Percentiles rank a stretch among this genome's conserved stretches.
Evolutionary conservation across 2,329 filamentous ascomycete genomes (phyloP).

Genomic region (Dichotomopilus funicola): DNA sequence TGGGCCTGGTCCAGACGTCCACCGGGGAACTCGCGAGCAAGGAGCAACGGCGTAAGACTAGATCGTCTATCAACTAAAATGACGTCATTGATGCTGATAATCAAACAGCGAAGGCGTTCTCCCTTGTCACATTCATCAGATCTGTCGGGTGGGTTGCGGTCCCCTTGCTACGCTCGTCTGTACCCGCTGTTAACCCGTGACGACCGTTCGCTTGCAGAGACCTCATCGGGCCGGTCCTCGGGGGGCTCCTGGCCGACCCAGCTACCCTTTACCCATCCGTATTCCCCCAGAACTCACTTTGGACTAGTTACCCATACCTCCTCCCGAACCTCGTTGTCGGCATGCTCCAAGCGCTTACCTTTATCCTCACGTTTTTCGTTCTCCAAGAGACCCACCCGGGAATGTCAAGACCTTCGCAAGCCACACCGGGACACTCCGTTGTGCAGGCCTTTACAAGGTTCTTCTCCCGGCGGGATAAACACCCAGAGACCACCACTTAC

Average conservation of each 20-base stretch:
- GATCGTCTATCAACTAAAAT: no score
- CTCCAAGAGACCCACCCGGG: slow-evolving; percentile 6
- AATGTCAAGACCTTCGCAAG: neutral
- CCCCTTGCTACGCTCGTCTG: neutral
- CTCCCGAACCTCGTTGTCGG: slow-evolving; percentile 9
- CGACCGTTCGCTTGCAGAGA: neutral
- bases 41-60: slow-evolving; percentile 10
- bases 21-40: slow-evolving; percentile 10
- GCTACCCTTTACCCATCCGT: slow-evolving; percentile 2
- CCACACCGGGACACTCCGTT: neutral
- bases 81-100: neutral
- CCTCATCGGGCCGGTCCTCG: slow-evolving; percentile 10
- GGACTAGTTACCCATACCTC: slow-evolving; percentile 3
- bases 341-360: slow-evolving; percentile 5
- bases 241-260: slow-evolving; percentile 12
- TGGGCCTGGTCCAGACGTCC: slow-evolving; percentile 10
- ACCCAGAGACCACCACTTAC: no score
- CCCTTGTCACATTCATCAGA: slow-evolving; percentile 9
- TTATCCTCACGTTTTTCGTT: slow-evolving; percentile 3
- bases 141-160: slow-evolving; percentile 9
- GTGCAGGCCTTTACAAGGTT: neutral
- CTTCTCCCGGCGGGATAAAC: no score
- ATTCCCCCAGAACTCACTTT: slow-evolving; percentile 5
- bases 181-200: neutral
- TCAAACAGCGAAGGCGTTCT: slow-evolving; percentile 8